Evolutionary conservation across 768 basidiomycete genomes (phyloP).

Genomic region (Tulasnella calospora): DNA sequence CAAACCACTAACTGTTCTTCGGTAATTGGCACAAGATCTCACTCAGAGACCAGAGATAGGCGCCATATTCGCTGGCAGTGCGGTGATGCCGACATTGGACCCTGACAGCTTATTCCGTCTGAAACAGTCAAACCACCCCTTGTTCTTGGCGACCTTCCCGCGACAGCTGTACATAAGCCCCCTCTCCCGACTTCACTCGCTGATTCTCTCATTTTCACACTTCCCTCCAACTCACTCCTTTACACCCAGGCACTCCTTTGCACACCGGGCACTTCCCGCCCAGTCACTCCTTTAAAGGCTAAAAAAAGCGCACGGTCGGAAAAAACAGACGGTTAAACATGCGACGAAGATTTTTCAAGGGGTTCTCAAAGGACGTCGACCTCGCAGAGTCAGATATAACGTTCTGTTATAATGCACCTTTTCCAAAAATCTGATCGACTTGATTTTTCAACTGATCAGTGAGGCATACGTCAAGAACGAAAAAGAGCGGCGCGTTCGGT

Average conservation of each 20-base stretch:
- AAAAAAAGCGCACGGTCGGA: not conserved
- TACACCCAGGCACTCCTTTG: too few relatives aligned
- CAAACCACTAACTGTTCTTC: too few relatives aligned
- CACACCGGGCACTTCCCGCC: too few relatives aligned
- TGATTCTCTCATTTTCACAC: not conserved
- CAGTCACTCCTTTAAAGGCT: too few relatives aligned
- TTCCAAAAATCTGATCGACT: too few relatives aligned
- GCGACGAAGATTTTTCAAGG: constrained; percentile 1
- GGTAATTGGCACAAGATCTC: not conserved
- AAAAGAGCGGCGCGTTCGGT: not conserved
- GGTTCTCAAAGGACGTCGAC: not conserved
- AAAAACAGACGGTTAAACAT: not conserved
- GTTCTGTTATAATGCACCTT: not conserved
- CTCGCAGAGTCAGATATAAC: not conserved
- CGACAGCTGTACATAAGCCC: not conserved
- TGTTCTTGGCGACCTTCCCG: not conserved
- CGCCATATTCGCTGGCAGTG: not conserved
- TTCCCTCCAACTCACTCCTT: not conserved
- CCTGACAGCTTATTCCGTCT: not conserved
- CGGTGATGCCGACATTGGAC: not conserved
- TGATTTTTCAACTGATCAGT: too few relatives aligned
- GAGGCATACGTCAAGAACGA: constrained; percentile 5
- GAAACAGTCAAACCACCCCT: not conserved
- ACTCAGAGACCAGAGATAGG: not conserved
- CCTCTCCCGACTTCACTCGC: not conserved